Evolutionary conservation across 2,329 filamentous ascomycete species (phyloP).

Genomic region (Colletotrichum lentis): DNA sequence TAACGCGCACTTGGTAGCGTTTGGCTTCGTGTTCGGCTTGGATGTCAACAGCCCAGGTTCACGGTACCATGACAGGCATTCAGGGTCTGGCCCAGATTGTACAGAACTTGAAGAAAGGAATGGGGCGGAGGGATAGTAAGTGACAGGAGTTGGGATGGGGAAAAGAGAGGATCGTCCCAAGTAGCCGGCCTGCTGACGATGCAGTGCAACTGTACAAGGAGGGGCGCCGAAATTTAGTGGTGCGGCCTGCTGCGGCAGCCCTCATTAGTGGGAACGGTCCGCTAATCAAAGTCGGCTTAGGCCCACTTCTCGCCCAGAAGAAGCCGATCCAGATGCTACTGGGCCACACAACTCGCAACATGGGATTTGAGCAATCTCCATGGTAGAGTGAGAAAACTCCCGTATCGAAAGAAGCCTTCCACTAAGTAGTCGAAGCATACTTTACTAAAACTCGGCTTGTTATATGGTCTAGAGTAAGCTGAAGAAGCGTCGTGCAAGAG

Average conservation of each 20-base stretch:
- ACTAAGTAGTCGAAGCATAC: background rate
- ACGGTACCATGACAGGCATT: conserved; percentile 9
- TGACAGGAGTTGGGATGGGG: background rate
- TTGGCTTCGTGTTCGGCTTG: background rate
- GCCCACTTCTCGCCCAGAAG: conserved; percentile 11
- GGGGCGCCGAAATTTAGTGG: conserved; percentile 28
- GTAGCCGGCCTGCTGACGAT: conserved; percentile 15
- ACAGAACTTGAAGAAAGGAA: background rate
- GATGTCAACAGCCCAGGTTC: background rate
- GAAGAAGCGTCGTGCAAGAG: background rate
- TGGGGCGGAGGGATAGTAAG: background rate
- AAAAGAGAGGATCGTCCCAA: conserved; percentile 17
- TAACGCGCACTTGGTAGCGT: conserved; percentile 1
- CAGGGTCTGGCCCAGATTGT: background rate
- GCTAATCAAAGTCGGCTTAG: conserved; percentile 19
- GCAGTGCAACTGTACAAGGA: conserved; percentile 24
- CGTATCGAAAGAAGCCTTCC: background rate
- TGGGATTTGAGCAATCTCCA: conserved; percentile 31
- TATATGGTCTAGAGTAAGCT: background rate
- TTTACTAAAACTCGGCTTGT: too few relatives aligned
- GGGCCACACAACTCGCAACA: conserved; percentile 8
- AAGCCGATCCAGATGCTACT: conserved; percentile 13
- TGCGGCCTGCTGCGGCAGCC: conserved; percentile 28
- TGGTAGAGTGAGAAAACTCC: background rate
- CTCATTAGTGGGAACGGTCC: conserved; percentile 30